These are phyloP conservation scores for Senna siamea DNA, from an alignment of 306 rosid species.

Conservation along the genomic window DNA sequence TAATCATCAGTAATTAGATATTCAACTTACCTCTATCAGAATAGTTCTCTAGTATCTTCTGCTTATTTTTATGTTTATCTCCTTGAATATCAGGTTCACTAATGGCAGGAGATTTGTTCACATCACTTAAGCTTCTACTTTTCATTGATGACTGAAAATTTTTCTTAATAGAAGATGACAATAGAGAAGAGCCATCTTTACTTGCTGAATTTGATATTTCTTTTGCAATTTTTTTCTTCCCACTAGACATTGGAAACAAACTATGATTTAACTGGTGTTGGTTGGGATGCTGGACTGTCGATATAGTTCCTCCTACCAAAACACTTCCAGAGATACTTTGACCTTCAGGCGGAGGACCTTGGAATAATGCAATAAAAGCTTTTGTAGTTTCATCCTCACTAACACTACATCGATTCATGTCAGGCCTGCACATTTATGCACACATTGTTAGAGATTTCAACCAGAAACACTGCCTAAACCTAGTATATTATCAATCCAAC, in stretches of 20 bases:
- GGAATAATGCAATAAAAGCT: constrained; percentile 64
- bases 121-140: constrained; percentile 89
- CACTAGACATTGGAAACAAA: constrained; percentile 50
- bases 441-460: constrained; percentile 26
- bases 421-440: constrained; percentile 65
- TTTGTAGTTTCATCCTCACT: constrained; percentile 86
- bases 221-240: constrained; percentile 65
- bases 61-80: constrained; percentile 74
- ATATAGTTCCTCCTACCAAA: constrained; percentile 46
- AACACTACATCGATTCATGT: constrained; percentile 82
- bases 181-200: constrained; percentile 64
- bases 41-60: constrained; percentile 50
- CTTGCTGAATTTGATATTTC: constrained; percentile 51
- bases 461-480: neutral
- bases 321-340: constrained; percentile 55
- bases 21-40: constrained; percentile 68
- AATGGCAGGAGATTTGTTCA: constrained; percentile 65
- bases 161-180: constrained; percentile 65
- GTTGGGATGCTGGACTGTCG: constrained; percentile 58
- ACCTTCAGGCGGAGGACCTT: constrained; percentile 65
- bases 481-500: constrained; percentile 27
- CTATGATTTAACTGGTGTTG: constrained; percentile 55
- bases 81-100: constrained; percentile 62
- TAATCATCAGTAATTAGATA: constrained; percentile 29
- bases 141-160: constrained; percentile 49